Evolutionary conservation across 1,139 yeast genomes (phyloP).

Genomic region (Hansenula sp.): DNA sequence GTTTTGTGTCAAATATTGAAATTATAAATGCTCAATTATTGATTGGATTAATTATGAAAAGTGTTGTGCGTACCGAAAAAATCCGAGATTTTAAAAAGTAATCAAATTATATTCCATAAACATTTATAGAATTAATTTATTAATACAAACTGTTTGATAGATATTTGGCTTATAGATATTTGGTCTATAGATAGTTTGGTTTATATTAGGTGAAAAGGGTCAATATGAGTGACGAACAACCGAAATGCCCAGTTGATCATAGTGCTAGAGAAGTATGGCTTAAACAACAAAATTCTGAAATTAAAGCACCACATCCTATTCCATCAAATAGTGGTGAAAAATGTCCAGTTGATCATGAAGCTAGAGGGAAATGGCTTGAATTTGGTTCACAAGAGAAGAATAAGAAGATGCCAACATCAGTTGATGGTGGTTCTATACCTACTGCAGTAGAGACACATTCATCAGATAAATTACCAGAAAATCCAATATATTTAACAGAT

Average conservation of each 20-base stretch:
- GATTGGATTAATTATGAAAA: too few species aligned
- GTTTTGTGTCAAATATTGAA: neutral
- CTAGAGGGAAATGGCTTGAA: slow-evolving; percentile 43
- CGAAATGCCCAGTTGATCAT: slow-evolving; percentile 67
- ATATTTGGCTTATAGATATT: too few species aligned
- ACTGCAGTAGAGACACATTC: slow-evolving; percentile 35
- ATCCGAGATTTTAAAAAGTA: too few species aligned
- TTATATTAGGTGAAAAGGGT: too few species aligned
- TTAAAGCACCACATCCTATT: slow-evolving; percentile 20
- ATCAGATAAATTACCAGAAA: slow-evolving; percentile 33
- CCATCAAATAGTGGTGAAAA: slow-evolving; percentile 21
- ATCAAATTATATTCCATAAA: too few species aligned
- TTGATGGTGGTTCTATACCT: slow-evolving; percentile 28
- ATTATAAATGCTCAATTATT: slow-evolving; percentile 1
- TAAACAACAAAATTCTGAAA: slow-evolving; percentile 23
- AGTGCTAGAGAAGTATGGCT: slow-evolving; percentile 56
- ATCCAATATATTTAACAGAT: slow-evolving; percentile 27
- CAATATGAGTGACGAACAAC: slow-evolving; percentile 21
- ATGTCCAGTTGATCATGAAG: slow-evolving; percentile 51
- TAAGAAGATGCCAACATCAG: slow-evolving; percentile 24
- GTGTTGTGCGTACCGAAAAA: too few species aligned
- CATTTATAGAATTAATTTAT: too few species aligned
- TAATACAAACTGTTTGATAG: too few species aligned
- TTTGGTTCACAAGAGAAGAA: slow-evolving; percentile 17
- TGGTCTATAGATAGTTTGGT: too few species aligned